Base-by-base conservation (phyloP, 78 protist species). In the Neovahlkampfia damariscottae region DNA sequence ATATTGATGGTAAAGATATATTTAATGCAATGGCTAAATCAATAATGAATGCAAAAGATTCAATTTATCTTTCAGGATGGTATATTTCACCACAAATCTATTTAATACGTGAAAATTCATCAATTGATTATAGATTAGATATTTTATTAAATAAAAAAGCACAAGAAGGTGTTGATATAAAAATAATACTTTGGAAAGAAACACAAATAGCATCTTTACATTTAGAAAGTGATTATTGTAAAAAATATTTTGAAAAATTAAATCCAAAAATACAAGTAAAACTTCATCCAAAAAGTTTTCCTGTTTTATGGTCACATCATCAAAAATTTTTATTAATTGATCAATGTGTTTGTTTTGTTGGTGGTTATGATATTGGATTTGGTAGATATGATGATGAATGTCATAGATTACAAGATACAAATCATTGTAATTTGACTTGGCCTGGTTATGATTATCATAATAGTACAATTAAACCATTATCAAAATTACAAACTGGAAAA, bases 251-350 rank as follows among this genome's bases (percentile, higher is more conserved):
- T 50, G 62, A 50, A 50, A 19, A 19, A 50, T 50, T 50, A 50
- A 19, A 50, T 50, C 19, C 62, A 19, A 50, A 50, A n/a, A 50
- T 50, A n/a, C 19, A 50, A 50, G 62, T 50, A n/a, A 50, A n/a
- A n/a, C 19, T 50, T 19, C 76, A 72, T 6, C 76, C 76, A 32
- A 35, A 19, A 19, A 50, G 19, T 19, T 50, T 50, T 50, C 62
- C 62, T 19, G 19, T 50, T 19, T 19, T 19, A 50, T 79, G 82
- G 82, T 9, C 78, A 2, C 95, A 90, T 74, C 95, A 90, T 58
- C 89, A 87, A 79, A 90, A 90, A 58, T 7, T 78, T 35, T 85
- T 84, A 5, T 70, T 80, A 9, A 70, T 87, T 32, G 95, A 90
- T 67, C 84, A 83, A 36, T 0, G 5, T 1, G 67, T 80, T 10